Evolutionary conservation across 148 eudicot genomes (phyloP), one percentile per base, ranked within the genome.

Genomic region (Camellia japonica): DNA sequence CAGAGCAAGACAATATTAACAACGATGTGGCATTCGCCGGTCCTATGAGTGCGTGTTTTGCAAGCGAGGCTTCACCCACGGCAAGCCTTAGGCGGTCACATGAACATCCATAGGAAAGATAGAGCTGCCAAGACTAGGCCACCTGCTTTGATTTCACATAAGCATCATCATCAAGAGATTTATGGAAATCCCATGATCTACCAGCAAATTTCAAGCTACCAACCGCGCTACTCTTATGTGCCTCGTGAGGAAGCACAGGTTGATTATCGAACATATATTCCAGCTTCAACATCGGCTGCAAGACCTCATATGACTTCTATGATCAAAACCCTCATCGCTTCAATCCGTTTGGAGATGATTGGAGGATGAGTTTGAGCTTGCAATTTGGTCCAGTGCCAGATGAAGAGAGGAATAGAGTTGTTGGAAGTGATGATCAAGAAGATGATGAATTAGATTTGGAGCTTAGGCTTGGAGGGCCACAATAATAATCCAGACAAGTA

Each of bases 61-160:
- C 72, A 85, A 84, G 81, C 82, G 89, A 71, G 91, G 93, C 23
- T 90, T 90, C 86, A 86, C 87, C 7, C 86, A 90, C 0, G 93
- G n/a, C 93, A 90, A 77, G 93, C 91, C 66, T 73, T 90, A 73
- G 93, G 93, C 49, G 93, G 93, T 44, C 93, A 90, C 63, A 90
- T 90, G 90, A 90, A 90, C 52, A 90, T 90, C 63, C 93, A 90
- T 75, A 80, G 91, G 14, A 90, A 88, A 82, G 90, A 90, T 75
- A 81, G 90, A 56, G 84, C 83, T 55, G 85, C 75, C 52, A 86
- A 6, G 42, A 83, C 18, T 63, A 19, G 68, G 68, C 75, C 44
- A n/a, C 81, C 88, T 55, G 19, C 76, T 43, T 69, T 3, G 68
- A 60, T 52, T 4, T 18, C 81, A 1, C 46, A 19, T 71, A 20